Evolutionary conservation across 306 rosid genomes (phyloP).

Genomic region (Ormosia semicastrata): DNA sequence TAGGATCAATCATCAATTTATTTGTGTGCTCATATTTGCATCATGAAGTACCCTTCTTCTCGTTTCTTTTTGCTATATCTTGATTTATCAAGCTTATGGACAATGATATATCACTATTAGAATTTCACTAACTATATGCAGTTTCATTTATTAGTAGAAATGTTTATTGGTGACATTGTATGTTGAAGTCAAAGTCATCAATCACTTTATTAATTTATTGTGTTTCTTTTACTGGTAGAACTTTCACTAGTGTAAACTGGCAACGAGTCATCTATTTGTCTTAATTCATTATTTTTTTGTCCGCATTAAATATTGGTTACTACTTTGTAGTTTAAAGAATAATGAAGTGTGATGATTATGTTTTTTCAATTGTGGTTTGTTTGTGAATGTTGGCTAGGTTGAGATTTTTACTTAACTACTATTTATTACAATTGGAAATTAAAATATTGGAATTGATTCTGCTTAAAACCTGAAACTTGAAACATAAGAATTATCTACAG

Average conservation of each 20-base stretch:
- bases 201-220: too few relatives aligned
- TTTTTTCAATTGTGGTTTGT: not conserved
- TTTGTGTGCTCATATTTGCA: not conserved
- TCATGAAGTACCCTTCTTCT: too few relatives aligned
- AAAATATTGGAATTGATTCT: not conserved
- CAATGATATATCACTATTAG: too few relatives aligned
- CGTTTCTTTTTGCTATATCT: too few relatives aligned
- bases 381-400: not conserved
- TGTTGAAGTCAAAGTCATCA: too few relatives aligned
- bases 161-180: not conserved
- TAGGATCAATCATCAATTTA: not conserved
- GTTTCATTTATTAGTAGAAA: not conserved
- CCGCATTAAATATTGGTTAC: constrained; percentile 2
- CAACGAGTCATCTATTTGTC: not conserved
- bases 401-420: not conserved
- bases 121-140: too few relatives aligned
- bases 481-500: constrained; percentile 38
- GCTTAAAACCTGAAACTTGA: not conserved
- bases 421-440: not conserved
- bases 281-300: not conserved
- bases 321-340: constrained; percentile 4
- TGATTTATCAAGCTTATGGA: not conserved
- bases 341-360: not conserved
- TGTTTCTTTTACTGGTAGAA: too few relatives aligned
- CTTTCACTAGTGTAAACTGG: too few relatives aligned